A percentile compares a stretch with the other conserved stretches of the same genome.
phyloP scores from a whole-genome alignment of 1,284 basidiomycete genomes.

The Leccinum huronense region DNA sequence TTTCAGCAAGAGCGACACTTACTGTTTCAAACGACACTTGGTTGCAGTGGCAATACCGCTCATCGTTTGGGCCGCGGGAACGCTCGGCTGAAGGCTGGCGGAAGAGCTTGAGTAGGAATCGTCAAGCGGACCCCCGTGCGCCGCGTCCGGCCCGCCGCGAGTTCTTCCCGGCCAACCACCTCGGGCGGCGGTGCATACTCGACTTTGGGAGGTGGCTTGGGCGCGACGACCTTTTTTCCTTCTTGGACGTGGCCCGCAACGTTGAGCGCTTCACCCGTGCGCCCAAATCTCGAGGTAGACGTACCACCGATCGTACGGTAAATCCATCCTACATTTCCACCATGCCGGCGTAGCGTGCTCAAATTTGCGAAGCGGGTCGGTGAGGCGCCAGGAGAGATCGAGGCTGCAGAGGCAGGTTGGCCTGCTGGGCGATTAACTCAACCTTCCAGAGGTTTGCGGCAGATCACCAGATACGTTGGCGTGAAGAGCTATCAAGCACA shows the following conservation, averaged over 20 bases:
- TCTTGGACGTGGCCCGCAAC: slow-evolving; percentile 11
- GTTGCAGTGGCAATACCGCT: slow-evolving; percentile 74
- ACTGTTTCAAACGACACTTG: slow-evolving; percentile 75
- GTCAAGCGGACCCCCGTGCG: slow-evolving; percentile 41
- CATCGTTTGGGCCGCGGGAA: slow-evolving; percentile 46
- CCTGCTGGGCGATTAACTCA: slow-evolving; percentile 1
- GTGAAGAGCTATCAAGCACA: slow-evolving; percentile 62
- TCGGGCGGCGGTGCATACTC: slow-evolving; percentile 15
- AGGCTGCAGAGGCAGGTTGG: too few species aligned
- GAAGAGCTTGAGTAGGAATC: slow-evolving; percentile 35
- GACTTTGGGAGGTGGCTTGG: slow-evolving; percentile 4
- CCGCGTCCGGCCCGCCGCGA: slow-evolving; percentile 20
- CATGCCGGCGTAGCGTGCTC: too few species aligned
- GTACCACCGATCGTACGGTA: too few species aligned
- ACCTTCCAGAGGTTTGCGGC: slow-evolving; percentile 54
- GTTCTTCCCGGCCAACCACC: slow-evolving; percentile 17
- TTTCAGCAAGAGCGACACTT: slow-evolving; percentile 26
- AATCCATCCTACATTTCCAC: too few species aligned
- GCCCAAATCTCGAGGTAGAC: too few species aligned
- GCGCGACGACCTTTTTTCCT: slow-evolving; percentile 14
- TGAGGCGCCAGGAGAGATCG: too few species aligned
- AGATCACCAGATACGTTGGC: slow-evolving; percentile 74
- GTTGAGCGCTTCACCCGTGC: too few species aligned
- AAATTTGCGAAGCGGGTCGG: too few species aligned
- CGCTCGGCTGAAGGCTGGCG: slow-evolving; percentile 15